Evolutionary conservation across 371 early-diverging fungal species (phyloP).

Genomic region (Chytridiales sp.): DNA sequence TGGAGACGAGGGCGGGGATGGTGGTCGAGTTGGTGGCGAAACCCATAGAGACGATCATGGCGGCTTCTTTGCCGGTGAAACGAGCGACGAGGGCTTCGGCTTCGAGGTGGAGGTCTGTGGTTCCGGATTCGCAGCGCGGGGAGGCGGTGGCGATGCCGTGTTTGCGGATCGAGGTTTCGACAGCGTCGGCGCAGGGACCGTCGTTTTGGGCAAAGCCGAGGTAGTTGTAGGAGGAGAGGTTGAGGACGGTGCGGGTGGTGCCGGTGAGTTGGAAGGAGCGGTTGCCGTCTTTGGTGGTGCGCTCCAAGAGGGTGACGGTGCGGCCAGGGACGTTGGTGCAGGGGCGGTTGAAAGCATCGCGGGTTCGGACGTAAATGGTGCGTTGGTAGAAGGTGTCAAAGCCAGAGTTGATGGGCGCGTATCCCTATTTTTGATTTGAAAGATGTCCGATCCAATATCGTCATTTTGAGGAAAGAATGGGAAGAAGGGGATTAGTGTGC

Average conservation of each 20-base stretch:
- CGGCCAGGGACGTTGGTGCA: constrained; percentile 96
- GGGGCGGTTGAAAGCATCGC: constrained; percentile 97
- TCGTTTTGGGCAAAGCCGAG: constrained; percentile 95
- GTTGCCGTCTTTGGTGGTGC: constrained; percentile 83
- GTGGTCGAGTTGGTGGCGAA: constrained; percentile 99
- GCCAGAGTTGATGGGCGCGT: constrained; percentile 87
- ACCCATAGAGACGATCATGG: constrained; percentile 97
- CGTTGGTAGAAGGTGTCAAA: constrained; percentile 98
- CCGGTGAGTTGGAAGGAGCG: constrained; percentile 86
- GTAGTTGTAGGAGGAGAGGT: constrained; percentile 99
- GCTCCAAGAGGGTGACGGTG: constrained; percentile 81
- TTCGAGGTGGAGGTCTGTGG: constrained; percentile 68
- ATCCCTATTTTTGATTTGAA: constrained; percentile 21
- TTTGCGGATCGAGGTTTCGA: constrained; percentile 63
- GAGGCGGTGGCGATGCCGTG: constrained; percentile 69
- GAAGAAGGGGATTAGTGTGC: too few species aligned
- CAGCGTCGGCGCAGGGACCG: constrained; percentile 92
- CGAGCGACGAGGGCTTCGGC: constrained; percentile 93
- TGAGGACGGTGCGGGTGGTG: constrained; percentile 77
- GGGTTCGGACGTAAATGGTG: constrained; percentile 89
- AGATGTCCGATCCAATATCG: too few species aligned
- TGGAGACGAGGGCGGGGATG: constrained; percentile 89
- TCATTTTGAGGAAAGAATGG: too few species aligned
- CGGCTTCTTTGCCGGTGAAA: constrained; percentile 93
- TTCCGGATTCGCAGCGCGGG: constrained; percentile 73